phyloP scores from a whole-genome alignment of 768 basidiomycete genomes.

The Auricularia sp. region DNA sequence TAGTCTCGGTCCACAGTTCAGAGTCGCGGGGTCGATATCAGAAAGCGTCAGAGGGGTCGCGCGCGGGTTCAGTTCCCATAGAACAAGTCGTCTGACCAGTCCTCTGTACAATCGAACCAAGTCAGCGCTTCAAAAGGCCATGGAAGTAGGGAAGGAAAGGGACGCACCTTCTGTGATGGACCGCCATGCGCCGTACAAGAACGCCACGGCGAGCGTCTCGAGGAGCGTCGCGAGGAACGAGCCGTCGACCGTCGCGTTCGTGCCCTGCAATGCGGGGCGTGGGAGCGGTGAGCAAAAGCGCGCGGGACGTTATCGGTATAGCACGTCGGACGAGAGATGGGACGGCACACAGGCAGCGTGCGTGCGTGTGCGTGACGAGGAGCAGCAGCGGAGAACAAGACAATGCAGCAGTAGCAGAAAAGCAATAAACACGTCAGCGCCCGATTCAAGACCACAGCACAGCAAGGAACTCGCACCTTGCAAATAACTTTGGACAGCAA shows the following conservation, averaged over 20 bases:
- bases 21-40: too few relatives aligned
- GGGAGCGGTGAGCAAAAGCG: not conserved
- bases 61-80: not conserved
- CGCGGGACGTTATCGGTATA: too few relatives aligned
- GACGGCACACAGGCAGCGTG: too few relatives aligned
- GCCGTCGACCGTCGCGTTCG: constrained; percentile 67
- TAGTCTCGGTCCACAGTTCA: too few relatives aligned
- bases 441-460: too few relatives aligned
- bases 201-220: constrained; percentile 61
- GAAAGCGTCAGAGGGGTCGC: not conserved
- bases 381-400: too few relatives aligned
- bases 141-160: too few relatives aligned
- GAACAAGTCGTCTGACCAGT: constrained; percentile 1
- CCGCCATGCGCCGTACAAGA: constrained; percentile 72
- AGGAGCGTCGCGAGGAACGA: constrained; percentile 78
- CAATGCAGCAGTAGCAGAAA: not conserved
- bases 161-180: constrained; percentile 78
- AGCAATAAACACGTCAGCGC: not conserved
- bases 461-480: constrained; percentile 22
- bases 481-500: constrained; percentile 72
- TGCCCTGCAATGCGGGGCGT: constrained; percentile 29
- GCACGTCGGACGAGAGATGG: too few relatives aligned
- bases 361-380: too few relatives aligned
- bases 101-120: not conserved
- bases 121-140: too few relatives aligned